Evolutionary conservation across 2,329 filamentous ascomycete genomes (phyloP), one percentile per base, ranked within the genome.

Genomic region (Claviceps sorghi): DNA sequence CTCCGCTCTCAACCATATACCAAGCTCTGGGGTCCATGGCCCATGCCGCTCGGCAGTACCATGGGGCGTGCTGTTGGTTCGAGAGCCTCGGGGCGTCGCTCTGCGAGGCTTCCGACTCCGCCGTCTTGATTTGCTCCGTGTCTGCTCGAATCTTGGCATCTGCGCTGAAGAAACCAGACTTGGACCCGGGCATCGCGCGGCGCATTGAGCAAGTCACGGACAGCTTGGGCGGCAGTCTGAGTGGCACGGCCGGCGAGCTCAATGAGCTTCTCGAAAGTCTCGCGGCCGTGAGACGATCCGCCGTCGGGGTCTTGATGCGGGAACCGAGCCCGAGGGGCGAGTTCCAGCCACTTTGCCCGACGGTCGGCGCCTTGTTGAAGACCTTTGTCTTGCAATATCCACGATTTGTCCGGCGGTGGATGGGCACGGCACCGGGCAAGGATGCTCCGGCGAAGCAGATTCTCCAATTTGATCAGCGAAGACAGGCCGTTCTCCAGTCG

Each of bases 381-480:
- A 67, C 71, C 0, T 73, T 84, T 46, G 67, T 83, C 26, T 69
- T 78, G 32, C 73, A 78, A 51, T 76, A 79, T 54, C 80, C 81
- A 13, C 73, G 79, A 2, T 80, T 84, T 58, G 70, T 75, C 47
- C 67, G 78, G 7, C 72, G 80, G 46, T 84, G 81, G 78, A 67
- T 84, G 2, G 81, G 81, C 13, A 78, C 77, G 52, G 67, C 73
- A 1, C 78, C 80, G 0, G 67, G 67, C 4, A 70, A 71, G 13
- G 72, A 74, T 36, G 71, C 74, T 21, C 65, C 69, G 13, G 70
- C 78, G 8, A 84, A 83, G 57, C 76, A 79, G 10, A 67, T 76
- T 38, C 61, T 83, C 32, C 76, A 80, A 40, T 81, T 80, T 60
- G 79, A 83, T 56, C 78, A 83, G 56, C 72, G 80, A 40, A 73